Evolutionary conservation across 768 basidiomycete species (phyloP), one percentile per base, ranked within the genome.

Genomic region (Pleurotus salmoneostramineus): DNA sequence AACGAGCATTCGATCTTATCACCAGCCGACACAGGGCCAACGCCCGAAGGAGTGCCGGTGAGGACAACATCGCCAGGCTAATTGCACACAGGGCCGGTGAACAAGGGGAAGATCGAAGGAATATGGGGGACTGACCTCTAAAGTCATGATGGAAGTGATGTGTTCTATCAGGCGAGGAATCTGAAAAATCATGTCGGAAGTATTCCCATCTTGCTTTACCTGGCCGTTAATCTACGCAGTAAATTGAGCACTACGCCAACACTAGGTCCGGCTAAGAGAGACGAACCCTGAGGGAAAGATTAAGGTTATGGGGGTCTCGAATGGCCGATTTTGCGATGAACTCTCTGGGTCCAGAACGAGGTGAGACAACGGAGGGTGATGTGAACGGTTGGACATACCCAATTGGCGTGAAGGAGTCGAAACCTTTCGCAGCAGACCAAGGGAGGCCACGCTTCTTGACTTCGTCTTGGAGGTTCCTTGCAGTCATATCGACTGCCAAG

Each of bases 391-490:
- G 43, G 37, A 67, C 70, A 43, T 66, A 92, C 93, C 94, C 88
- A 61, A 96, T 82, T 2, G 95, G 95, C 4, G 91, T 93, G 74
- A 95, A 98, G 0, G 94, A 95, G 70, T 99, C 96, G 63, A 98
- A 97, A 1, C 96, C 96, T 71, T 99, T 98, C 2, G 88, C 92
- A 8, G 95, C 82, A n/a, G 88, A 86, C 97, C 97, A 99, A 1
- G 97, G 97, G n/a, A 98, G 80, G 7, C 97, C 93, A 50, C 85
- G 87, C 66, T 89, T 91, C 76, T 96, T 96, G 50, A 92, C 92
- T 49, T 85, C 85, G 56, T 97, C 91, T 70, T 99, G 97, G 67
- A 98, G 74, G 73, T 98, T 98, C 11, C 97, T 83, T 5, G 89
- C 97, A 1, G 97, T 98, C 88, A 98, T 91, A 68, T 98, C 96